Base-by-base conservation (phyloP, 1,284 basidiomycete genomes). In the Ustilago xerochloae region DNA sequence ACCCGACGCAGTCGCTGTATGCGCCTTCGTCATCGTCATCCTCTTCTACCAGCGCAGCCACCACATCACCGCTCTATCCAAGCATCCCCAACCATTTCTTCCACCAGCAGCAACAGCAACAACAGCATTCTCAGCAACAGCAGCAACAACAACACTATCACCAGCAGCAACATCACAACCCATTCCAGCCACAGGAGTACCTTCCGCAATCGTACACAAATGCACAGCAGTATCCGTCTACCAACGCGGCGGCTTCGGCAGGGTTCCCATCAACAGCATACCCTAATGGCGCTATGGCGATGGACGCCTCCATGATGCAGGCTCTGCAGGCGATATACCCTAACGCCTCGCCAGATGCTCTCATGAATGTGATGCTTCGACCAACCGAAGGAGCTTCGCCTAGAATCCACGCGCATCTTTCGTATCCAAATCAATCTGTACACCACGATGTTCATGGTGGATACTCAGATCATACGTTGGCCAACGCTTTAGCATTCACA, bases 401-500 rank as follows among this genome's bases (percentile, higher is more conserved):
- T 24, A 63, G 8, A 45, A 33, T n/a, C 6, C 50, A 10, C 41
- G 26, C 6, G 0, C 41, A 43, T 26, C 41, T 15, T 18, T 10
- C 43, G 16, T 43, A 53, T 30, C 16, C 38, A 12, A 46, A 48
- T 28, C 20, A 33, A 15, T 22, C 16, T 8, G 12, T 46, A 9
- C 50, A 36, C 9, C 50, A 58, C 0, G 50, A 49, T 5, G 20
- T 28, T 22, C 36, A 55, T 16, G 9, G 24, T 29, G 22, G 24
- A 8, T 46, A 48, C 18, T 63, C 54, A 2, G 66, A 36, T 35
- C 52, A 68, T 26, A 59, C 66, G 20, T 56, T 68, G 8, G 51
- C 66, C 16, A 48, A 59, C 15, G 60, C 66, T 4, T 56, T 68
- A 29, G 24, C 32, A 12, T 68, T 68, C 39, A 46, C 50, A 6